These are phyloP conservation scores for Cordia subcordata DNA, from an alignment of 257 asterid genomes.

Conservation along the genomic window DNA sequence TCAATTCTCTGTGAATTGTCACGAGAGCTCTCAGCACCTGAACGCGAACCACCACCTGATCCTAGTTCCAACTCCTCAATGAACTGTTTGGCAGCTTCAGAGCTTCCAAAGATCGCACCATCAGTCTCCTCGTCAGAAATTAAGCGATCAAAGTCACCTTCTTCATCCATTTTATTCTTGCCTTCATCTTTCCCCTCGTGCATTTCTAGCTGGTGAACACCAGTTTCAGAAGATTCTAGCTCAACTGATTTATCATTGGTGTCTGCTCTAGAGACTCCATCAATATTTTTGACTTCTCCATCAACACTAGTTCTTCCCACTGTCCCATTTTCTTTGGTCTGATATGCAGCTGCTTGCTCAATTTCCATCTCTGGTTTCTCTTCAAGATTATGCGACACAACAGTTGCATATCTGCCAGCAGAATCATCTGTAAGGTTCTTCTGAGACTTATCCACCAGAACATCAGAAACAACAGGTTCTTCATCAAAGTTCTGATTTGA, in stretches of 20 bases:
- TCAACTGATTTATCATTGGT: constrained; percentile 24
- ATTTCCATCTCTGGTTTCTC: constrained; percentile 21
- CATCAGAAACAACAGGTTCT: constrained; percentile 20
- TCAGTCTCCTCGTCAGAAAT: constrained; percentile 64
- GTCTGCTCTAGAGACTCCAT: constrained; percentile 10
- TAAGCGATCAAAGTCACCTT: constrained; percentile 40
- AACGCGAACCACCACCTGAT: constrained; percentile 47
- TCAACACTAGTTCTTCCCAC: constrained; percentile 8
- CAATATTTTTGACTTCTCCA: constrained; percentile 12
- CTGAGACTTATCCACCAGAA: constrained; percentile 24
- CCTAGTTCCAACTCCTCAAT: constrained; percentile 83
- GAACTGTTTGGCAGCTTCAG: constrained; percentile 82
- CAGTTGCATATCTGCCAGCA: constrained; percentile 4
- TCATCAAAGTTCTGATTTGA: constrained; percentile 11
- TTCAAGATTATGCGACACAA: constrained; percentile 11
- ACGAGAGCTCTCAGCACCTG: constrained; percentile 39
- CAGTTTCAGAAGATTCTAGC: constrained; percentile 8
- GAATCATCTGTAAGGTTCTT: constrained; percentile 7
- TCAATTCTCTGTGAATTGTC: constrained; percentile 52
- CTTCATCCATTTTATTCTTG: constrained; percentile 32
- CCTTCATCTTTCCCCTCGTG: constrained; percentile 33
- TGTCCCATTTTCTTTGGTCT: constrained; percentile 30
- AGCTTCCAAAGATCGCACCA: constrained; percentile 76
- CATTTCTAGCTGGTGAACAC: no score
- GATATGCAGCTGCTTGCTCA: constrained; percentile 14